Conservation (phyloP, 2,329 filamentous ascomycete species). For the Colletotrichum liaoningense region DNA sequence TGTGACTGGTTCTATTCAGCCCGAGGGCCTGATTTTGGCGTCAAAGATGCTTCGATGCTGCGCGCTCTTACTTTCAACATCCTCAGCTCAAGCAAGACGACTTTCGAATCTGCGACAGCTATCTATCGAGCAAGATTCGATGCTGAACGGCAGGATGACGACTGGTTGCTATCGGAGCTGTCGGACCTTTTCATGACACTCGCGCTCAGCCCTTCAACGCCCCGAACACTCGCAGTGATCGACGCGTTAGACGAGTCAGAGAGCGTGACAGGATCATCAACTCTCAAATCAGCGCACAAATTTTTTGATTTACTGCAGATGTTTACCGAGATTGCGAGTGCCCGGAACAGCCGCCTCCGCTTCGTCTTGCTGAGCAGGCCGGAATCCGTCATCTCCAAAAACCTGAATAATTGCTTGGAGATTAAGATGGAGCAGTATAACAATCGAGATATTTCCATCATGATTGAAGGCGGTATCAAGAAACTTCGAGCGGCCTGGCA, state of each 20-base stretch:
- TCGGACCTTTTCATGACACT: not conserved
- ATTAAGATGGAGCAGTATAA: not conserved
- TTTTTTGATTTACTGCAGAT: not conserved
- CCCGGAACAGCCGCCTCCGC: not conserved
- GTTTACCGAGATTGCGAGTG: rapidly evolving
- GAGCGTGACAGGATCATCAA: not conserved
- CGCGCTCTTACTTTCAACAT: not conserved
- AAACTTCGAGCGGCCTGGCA: not conserved
- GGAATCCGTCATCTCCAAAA: not conserved
- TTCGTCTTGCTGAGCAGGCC: not conserved
- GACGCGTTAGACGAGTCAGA: not conserved
- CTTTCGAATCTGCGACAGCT: not conserved
- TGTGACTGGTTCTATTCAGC: not conserved
- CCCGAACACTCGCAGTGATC: not conserved
- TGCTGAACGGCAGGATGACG: not conserved
- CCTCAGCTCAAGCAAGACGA: not conserved
- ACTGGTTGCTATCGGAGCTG: not conserved
- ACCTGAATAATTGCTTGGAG: rapidly evolving
- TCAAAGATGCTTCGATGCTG: not conserved
- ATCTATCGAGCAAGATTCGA: not conserved
- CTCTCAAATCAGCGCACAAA: not conserved
- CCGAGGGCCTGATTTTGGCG: not conserved
- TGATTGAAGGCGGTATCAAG: not conserved
- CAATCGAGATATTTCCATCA: not conserved
- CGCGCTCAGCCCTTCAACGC: too few relatives aligned